phyloP scores from a whole-genome alignment of 2,329 filamentous ascomycete species.

The Arthrobotrys entomopaga region DNA sequence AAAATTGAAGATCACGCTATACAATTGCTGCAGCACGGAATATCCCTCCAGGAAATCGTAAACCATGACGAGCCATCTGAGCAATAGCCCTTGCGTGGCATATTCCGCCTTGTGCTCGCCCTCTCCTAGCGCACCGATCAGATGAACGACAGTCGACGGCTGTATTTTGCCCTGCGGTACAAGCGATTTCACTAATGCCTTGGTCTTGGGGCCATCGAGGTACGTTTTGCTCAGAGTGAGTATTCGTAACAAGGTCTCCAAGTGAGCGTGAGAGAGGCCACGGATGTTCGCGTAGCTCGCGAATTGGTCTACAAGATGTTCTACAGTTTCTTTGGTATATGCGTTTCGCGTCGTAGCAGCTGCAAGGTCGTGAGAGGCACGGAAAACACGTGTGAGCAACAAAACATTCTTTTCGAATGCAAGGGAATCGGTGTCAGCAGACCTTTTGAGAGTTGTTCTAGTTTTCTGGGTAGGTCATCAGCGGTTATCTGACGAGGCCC shows the following conservation, averaged over 20 bases:
- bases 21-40: slow-evolving; percentile 73
- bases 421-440: slow-evolving; percentile 29
- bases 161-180: slow-evolving; percentile 77
- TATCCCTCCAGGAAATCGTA: slow-evolving; percentile 76
- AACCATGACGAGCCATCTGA: slow-evolving; percentile 82
- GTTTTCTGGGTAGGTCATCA: slow-evolving; percentile 27
- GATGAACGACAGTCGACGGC: slow-evolving; percentile 70
- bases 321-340: slow-evolving; percentile 54
- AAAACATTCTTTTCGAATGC: slow-evolving; percentile 14
- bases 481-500: slow-evolving; percentile 33
- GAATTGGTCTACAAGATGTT: slow-evolving; percentile 56
- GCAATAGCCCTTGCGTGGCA: slow-evolving; percentile 74
- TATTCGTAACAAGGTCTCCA: slow-evolving; percentile 74
- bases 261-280: slow-evolving; percentile 71
- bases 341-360: slow-evolving; percentile 56
- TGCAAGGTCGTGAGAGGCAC: slow-evolving; percentile 11
- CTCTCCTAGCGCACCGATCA: slow-evolving; percentile 80
- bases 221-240: slow-evolving; percentile 71
- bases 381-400: slow-evolving; percentile 31
- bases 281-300: slow-evolving; percentile 57
- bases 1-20: slow-evolving; percentile 80
- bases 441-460: slow-evolving; percentile 44
- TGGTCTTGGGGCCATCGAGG: slow-evolving; percentile 79
- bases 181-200: slow-evolving; percentile 75
- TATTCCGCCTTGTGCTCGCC: slow-evolving; percentile 79